These are phyloP conservation scores for Lepidium campestre DNA, from an alignment of 441 rosid species.

Conservation along the genomic window DNA sequence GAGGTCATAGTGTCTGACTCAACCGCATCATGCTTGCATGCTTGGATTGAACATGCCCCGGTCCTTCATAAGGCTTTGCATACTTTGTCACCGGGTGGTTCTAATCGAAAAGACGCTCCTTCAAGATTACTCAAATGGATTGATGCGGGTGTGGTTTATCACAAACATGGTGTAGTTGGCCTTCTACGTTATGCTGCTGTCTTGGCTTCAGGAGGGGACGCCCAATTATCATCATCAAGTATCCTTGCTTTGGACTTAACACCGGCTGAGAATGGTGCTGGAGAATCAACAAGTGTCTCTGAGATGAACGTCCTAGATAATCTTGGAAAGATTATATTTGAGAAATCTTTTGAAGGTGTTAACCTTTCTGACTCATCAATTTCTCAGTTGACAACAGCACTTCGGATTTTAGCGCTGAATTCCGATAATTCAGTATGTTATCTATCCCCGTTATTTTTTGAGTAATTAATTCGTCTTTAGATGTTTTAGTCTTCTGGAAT, in stretches of 20 bases:
- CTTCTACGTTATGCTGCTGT: conserved; percentile 88
- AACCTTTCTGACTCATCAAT: conserved; percentile 80
- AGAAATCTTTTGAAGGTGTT: conserved; percentile 86
- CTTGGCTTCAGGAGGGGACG: conserved; percentile 94
- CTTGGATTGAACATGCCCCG: conserved; percentile 87
- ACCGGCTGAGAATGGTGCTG: conserved; percentile 63
- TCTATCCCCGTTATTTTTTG: conserved; percentile 10
- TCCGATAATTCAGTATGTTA: conserved; percentile 78
- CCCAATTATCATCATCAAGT: conserved; percentile 73
- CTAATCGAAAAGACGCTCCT: conserved; percentile 92
- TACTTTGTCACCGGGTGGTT: conserved; percentile 93
- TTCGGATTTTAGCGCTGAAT: conserved; percentile 79
- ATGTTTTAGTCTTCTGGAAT: conserved; percentile 19
- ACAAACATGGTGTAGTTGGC: conserved; percentile 86
- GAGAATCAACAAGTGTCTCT: conserved; percentile 68
- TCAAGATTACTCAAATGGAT: conserved; percentile 89
- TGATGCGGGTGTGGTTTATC: conserved; percentile 92
- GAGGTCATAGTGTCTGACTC: conserved; percentile 90
- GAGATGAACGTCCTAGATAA: conserved; percentile 85
- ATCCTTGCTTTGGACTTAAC: conserved; percentile 73
- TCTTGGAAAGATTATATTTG: conserved; percentile 72
- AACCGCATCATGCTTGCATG: conserved; percentile 70
- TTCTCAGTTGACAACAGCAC: conserved; percentile 86
- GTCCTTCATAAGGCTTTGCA: conserved; percentile 88
- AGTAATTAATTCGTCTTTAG: not conserved